Conservation (phyloP, 768 basidiomycete genomes). For the Rhodotorula paludigena region DNA sequence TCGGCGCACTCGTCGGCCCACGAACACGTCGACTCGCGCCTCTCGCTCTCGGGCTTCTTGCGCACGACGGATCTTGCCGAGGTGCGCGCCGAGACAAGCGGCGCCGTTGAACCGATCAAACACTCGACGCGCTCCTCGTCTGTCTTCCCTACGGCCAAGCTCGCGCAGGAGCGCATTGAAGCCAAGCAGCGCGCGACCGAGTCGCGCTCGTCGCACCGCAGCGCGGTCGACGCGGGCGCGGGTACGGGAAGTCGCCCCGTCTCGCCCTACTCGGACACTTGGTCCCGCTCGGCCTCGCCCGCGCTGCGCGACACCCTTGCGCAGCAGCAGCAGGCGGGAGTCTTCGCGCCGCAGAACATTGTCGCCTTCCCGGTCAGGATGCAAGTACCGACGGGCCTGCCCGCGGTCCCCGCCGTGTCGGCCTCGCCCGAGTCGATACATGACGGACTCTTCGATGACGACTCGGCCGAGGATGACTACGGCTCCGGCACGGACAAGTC, state of each 20-base stretch:
- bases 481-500: neutral
- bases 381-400: neutral
- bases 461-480: conserved; percentile 5
- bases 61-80: neutral
- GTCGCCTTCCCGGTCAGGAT: conserved; percentile 21
- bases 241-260: neutral
- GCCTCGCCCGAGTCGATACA: too few species aligned
- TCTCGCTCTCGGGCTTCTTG: neutral
- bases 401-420: too few species aligned
- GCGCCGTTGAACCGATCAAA: too few species aligned
- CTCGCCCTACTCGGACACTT: neutral
- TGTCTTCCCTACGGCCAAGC: neutral
- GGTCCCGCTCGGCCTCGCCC: conserved; percentile 11
- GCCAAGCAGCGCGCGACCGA: neutral
- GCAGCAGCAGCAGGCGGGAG: neutral
- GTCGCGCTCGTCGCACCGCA: neutral
- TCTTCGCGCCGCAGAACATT: conserved; percentile 4
- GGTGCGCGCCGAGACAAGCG: neutral
- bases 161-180: neutral
- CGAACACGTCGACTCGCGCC: neutral
- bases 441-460: neutral
- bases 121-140: too few species aligned
- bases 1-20: neutral
- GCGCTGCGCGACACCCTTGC: neutral
- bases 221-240: neutral